Base-by-base conservation (phyloP, 805 yeast genomes). In the Suhomyces xylopsoci region DNA sequence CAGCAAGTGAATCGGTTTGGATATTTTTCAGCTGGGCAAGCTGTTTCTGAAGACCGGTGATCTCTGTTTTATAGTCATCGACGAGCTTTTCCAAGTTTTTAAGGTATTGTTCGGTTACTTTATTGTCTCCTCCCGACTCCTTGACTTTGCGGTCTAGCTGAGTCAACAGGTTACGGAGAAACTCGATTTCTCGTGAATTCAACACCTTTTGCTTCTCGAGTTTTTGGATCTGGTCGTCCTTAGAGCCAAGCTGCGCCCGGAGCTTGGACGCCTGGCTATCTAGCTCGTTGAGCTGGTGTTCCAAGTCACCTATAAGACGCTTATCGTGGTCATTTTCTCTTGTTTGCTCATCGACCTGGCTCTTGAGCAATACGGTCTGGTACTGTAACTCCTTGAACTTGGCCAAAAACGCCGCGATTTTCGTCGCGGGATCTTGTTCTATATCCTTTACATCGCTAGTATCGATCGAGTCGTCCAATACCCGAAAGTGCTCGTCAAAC, bases 101-200 rank as follows among this genome's bases (percentile, higher is more conserved):
- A 50, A 75, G 58, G 56, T 74, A 73, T 50, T 72, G 70, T 43
- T 68, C 67, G 26, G 72, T 69, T 2, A 74, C 64, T 36, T 63
- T 62, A 19, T 49, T 72, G 57, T 45, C 65, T 46, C 50, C 57
- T 25, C 45, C 56, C 40, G 19, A n/a, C 48, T 54, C 57, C 19
- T 64, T 63, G 41, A 62, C 58, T 10, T 63, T 53, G 10, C 61
- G 61, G 53, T 81, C 85, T 45, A 81, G 62, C 28, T 76, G 77
- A 50, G 82, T 78, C 48, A 87, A 63, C 64, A 83, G 85, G 41
- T 74, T 74, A 53, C 87, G 72, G 50, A 87, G 67, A 52, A 83
- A 76, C 50, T 76, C 81, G 26, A 84, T 77, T 61, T 87, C 92
- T 55, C 81, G 82, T 22, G 70, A 60, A n/a, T 84, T 79, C 43